phyloP scores from a whole-genome alignment of 2,329 filamentous ascomycete species.

The Alternaria gansuensis region DNA sequence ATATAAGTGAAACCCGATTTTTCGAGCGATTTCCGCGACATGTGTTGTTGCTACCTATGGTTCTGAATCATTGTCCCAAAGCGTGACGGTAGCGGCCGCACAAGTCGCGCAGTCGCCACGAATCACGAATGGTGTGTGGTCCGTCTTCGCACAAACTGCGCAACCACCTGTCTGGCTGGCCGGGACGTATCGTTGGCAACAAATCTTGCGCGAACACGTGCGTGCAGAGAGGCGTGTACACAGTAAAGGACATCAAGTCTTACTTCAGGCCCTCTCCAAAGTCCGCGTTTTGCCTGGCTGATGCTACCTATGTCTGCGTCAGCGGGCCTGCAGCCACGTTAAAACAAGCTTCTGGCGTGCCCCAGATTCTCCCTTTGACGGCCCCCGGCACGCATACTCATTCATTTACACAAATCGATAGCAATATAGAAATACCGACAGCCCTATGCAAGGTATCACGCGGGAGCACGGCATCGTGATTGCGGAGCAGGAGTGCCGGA shows the following conservation, averaged over 20 bases:
- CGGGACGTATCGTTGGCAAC: neutral
- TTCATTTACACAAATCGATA: conserved; percentile 12
- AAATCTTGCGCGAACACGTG: conserved; percentile 8
- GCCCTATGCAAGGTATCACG: conserved; percentile 5
- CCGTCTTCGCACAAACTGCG: conserved; percentile 32
- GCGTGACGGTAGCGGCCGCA: conserved; percentile 27
- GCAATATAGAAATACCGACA: conserved; percentile 17
- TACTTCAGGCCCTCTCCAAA: neutral
- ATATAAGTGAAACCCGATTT: neutral
- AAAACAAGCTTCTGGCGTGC: conserved; percentile 27
- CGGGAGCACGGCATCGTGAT: conserved; percentile 4
- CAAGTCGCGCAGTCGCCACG: conserved; percentile 34
- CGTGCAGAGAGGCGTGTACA: conserved; percentile 3
- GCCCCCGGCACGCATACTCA: neutral
- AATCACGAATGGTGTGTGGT: conserved; percentile 10
- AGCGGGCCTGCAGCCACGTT: conserved; percentile 11
- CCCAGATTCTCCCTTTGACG: conserved; percentile 4
- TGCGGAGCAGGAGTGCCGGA: neutral
- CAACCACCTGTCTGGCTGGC: conserved; percentile 15
- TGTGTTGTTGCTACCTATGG: conserved; percentile 26
- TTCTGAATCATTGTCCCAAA: conserved; percentile 10
- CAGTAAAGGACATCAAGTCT: neutral
- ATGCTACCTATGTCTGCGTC: conserved; percentile 4
- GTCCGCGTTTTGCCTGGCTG: conserved; percentile 1
- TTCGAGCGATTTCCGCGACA: conserved; percentile 12